These are phyloP conservation scores for Agaricus blazei DNA, from an alignment of 768 basidiomycete species.

Conservation along the genomic window DNA sequence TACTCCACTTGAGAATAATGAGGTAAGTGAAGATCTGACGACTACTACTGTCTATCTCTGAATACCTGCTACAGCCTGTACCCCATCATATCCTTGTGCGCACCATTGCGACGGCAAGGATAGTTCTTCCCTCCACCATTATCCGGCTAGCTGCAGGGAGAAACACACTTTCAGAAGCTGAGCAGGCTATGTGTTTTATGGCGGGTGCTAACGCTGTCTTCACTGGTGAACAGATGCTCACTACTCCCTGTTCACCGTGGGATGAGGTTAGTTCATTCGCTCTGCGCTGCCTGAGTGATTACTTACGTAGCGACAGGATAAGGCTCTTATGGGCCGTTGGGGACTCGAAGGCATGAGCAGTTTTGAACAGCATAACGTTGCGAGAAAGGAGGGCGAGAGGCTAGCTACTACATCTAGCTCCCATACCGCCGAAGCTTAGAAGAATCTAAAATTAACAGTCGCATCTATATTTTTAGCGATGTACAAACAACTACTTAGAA, in stretches of 20 bases:
- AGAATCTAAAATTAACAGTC: neutral
- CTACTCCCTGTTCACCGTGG: conserved; percentile 97
- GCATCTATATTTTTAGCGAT: no score
- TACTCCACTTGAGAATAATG: conserved; percentile 88
- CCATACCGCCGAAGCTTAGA: neutral
- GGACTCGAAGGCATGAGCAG: conserved; percentile 88
- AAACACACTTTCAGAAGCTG: conserved; percentile 81
- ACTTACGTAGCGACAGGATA: conserved; percentile 52
- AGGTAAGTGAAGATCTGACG: conserved; percentile 49
- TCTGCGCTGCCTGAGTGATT: neutral
- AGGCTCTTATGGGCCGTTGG: conserved; percentile 91
- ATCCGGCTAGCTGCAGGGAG: conserved; percentile 94
- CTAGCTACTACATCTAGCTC: conserved; percentile 12
- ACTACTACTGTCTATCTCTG: conserved; percentile 14
- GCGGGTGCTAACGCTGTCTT: conserved; percentile 98
- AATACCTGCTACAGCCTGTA: conserved; percentile 52
- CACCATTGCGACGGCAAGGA: conserved; percentile 92
- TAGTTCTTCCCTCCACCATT: conserved; percentile 88
- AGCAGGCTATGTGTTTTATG: conserved; percentile 98
- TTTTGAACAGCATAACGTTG: conserved; percentile 71
- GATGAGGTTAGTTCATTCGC: conserved; percentile 57
- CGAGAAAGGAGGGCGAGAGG: conserved; percentile 43
- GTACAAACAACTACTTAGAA: no score
- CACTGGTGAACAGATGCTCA: conserved; percentile 97
- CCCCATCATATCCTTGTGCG: conserved; percentile 80